phyloP scores from a whole-genome alignment of 768 basidiomycete species.

The Amylocystis lapponica region DNA sequence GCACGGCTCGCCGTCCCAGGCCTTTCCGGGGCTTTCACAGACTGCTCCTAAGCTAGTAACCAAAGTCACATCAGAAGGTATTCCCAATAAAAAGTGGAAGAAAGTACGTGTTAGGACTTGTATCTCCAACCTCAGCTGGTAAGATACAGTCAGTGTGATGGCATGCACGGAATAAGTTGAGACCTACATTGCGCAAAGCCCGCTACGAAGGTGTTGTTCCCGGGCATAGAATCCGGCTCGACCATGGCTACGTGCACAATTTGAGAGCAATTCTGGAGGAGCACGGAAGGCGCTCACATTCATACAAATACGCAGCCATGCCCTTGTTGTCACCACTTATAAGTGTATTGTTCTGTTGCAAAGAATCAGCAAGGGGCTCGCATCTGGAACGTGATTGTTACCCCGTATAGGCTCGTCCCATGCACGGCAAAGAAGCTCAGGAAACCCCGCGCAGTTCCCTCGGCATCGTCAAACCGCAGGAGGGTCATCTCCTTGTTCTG shows the following conservation, averaged over 20 bases:
- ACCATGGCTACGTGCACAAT: constrained; percentile 39
- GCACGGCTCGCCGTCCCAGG: constrained; percentile 61
- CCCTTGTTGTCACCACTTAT: constrained; percentile 82
- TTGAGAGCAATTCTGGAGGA: neutral
- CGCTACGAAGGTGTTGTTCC: constrained; percentile 65
- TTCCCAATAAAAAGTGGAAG: neutral
- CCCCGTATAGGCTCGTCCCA: constrained; percentile 75
- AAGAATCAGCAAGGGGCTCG: too few species aligned
- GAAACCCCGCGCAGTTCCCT: constrained; percentile 57
- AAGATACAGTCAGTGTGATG: constrained; percentile 5
- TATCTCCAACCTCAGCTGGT: constrained; percentile 76
- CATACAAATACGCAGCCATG: constrained; percentile 78
- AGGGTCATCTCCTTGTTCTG: constrained; percentile 73
- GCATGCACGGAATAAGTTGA: constrained; percentile 1
- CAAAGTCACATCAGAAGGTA: neutral
- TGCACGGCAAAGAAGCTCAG: constrained; percentile 76
- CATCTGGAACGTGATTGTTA: too few species aligned
- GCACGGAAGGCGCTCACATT: constrained; percentile 39
- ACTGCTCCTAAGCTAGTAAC: constrained; percentile 56
- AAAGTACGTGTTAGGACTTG: constrained; percentile 72
- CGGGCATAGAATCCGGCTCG: constrained; percentile 62
- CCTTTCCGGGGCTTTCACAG: constrained; percentile 71
- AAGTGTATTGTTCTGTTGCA: constrained; percentile 80
- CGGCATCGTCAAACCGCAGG: constrained; percentile 55
- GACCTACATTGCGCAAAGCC: constrained; percentile 67